phyloP scores from a whole-genome alignment of 306 rosid species.

The Coriaria nepalensis region DNA sequence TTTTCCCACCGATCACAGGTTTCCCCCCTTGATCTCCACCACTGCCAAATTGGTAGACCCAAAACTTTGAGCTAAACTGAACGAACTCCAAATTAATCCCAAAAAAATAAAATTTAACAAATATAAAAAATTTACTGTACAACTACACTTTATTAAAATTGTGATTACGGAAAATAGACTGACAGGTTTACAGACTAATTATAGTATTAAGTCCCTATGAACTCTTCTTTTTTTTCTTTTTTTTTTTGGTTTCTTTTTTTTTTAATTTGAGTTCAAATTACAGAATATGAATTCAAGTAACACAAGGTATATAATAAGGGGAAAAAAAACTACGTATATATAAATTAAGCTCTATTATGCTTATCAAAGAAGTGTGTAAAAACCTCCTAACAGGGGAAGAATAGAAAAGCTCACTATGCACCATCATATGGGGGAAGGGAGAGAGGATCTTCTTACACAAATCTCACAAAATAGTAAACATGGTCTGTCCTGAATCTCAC shows the following conservation, averaged over 20 bases:
- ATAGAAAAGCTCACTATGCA: constrained; percentile 36
- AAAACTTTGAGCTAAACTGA: too few relatives aligned
- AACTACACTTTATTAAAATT: too few relatives aligned
- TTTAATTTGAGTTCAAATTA: constrained; percentile 27
- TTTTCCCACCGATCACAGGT: too few relatives aligned
- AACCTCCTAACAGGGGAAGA: constrained; percentile 60
- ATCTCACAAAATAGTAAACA: constrained; percentile 51
- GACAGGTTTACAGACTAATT: not conserved
- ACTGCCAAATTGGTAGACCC: too few relatives aligned
- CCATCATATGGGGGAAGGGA: constrained; percentile 11
- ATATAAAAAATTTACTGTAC: too few relatives aligned
- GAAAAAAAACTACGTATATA: constrained; percentile 38
- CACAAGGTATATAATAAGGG: constrained; percentile 32
- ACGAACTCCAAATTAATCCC: too few relatives aligned
- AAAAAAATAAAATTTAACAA: too few relatives aligned
- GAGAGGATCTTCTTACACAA: constrained; percentile 48
- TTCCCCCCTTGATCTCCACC: too few relatives aligned
- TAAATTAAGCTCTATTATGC: constrained; percentile 32
- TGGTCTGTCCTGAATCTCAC: constrained; percentile 28
- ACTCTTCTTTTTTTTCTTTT: constrained; percentile 24
- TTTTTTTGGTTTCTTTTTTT: not conserved
- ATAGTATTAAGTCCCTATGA: constrained; percentile 33
- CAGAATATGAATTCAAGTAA: constrained; percentile 42
- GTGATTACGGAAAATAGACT: not conserved
- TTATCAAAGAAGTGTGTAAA: constrained; percentile 31